Percentiles rank a stretch among this genome's conserved stretches.
Evolutionary conservation across 306 rosid species (phyloP).

Genomic region (Nissolia schottii): DNA sequence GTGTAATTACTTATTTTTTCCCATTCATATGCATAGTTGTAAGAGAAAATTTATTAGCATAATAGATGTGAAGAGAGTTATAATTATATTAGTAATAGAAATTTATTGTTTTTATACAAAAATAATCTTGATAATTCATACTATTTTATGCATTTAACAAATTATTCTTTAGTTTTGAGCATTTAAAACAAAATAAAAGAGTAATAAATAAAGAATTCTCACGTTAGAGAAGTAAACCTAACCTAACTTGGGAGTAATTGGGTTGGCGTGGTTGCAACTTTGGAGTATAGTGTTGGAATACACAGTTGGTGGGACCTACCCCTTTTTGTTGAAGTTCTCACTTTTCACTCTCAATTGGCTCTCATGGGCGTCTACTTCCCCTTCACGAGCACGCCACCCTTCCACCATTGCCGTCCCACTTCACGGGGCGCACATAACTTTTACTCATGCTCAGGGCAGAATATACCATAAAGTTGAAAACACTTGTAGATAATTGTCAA

Average conservation of each 20-base stretch:
- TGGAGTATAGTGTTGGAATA: slow-evolving; percentile 11
- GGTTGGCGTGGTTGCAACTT: slow-evolving; percentile 6
- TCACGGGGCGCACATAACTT: not conserved
- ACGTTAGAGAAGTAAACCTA: no score
- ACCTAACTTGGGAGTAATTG: no score
- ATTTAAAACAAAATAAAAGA: no score
- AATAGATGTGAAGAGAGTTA: no score
- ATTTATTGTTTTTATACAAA: no score
- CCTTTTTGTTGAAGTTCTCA: not conserved
- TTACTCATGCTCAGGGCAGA: not conserved
- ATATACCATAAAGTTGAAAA: not conserved
- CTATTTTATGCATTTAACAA: no score
- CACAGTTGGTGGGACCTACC: not conserved
- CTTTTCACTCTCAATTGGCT: not conserved
- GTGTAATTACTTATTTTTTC: no score
- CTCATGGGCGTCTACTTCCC: not conserved
- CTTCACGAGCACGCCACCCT: slow-evolving; percentile 26
- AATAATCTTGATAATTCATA: no score
- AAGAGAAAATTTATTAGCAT: no score
- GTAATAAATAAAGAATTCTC: no score
- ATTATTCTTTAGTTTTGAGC: no score
- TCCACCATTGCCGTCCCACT: slow-evolving; percentile 37
- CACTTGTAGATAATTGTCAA: not conserved
- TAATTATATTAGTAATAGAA: no score
- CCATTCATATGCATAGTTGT: not conserved